Percentiles rank a stretch among this genome's conserved stretches.
Evolutionary conservation across 257 asterid genomes (phyloP).

Genomic region (Petunia axillaris): DNA sequence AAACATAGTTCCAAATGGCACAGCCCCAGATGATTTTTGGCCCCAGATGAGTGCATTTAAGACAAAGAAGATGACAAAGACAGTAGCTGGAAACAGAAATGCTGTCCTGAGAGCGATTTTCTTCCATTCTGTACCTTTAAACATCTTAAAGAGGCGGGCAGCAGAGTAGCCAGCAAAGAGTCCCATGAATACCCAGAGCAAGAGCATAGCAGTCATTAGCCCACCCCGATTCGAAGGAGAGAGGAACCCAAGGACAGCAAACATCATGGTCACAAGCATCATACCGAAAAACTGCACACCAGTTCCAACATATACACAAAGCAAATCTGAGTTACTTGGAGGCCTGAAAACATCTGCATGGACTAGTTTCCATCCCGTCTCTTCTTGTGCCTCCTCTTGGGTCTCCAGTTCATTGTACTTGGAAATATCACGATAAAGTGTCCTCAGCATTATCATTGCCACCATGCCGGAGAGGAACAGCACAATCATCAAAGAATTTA

Average conservation of each 20-base stretch:
- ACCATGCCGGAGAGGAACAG: constrained; percentile 90
- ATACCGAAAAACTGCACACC: constrained; percentile 71
- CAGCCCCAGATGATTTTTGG: constrained; percentile 80
- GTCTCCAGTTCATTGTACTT: constrained; percentile 77
- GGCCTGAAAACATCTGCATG: constrained; percentile 77
- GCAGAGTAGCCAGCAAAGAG: constrained; percentile 68
- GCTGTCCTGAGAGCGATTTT: constrained; percentile 65
- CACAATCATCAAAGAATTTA: constrained; percentile 75
- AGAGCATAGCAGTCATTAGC: constrained; percentile 81
- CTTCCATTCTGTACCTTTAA: constrained; percentile 82
- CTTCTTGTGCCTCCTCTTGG: constrained; percentile 85
- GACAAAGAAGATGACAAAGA: constrained; percentile 59
- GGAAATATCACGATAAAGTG: constrained; percentile 78
- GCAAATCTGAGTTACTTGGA: constrained; percentile 61
- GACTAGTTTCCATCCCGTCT: constrained; percentile 80
- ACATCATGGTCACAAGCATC: constrained; percentile 64
- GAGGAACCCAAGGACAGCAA: constrained; percentile 79
- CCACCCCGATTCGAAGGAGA: constrained; percentile 84
- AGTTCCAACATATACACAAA: constrained; percentile 74
- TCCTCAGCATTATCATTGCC: constrained; percentile 77
- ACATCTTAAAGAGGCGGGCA: constrained; percentile 69
- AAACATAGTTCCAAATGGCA: constrained; percentile 79
- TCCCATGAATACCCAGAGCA: constrained; percentile 86
- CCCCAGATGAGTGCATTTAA: constrained; percentile 83
- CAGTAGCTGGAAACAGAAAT: constrained; percentile 61